Evolutionary conservation across 306 rosid genomes (phyloP), one percentile per base, ranked within the genome.

Genomic region (Gastrolobium villosum): DNA sequence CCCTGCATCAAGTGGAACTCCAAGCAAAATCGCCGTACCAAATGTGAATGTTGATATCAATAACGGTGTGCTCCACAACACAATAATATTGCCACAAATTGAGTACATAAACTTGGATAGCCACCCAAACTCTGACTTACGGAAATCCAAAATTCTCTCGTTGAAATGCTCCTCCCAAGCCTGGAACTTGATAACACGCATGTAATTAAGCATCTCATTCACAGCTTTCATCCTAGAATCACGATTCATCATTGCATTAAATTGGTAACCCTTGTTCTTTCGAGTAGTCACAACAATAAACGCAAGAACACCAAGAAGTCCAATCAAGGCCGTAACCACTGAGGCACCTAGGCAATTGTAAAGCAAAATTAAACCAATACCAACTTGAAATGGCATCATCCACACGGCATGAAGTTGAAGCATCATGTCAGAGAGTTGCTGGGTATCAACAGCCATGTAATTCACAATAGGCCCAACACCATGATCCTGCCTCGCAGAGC

Each of bases 161-260:
- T 89, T 90, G 89, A 95, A 95, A 77, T 92, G 94, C 10, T 95
- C 89, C 70, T 95, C 99, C 99, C 99, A 95, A 6, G 99, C 98
- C 65, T 92, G 99, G 79, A 95, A 95, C 93, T 95, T 95, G 71
- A 95, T 95, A 72, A 92, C 99, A 2, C 99, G 87, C 98, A 91
- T 91, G 84, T 95, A 91, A 68, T 93, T 95, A 20, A 95, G 96
- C 96, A 91, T 88, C 93, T 95, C 99, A 68, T 92, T 95, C 13
- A 94, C 93, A 26, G 99, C 97, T 84, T 95, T 92, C 99, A 95
- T 92, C 64, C 99, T 88, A 4, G 88, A 86, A 65, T 95, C 99
- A 0, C 99, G 97, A n/a, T 87, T 87, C 76, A 20, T 89, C 99
- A 95, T 95, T 73, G 89, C 39, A 43, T 83, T 84, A 64, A 77